phyloP scores from a whole-genome alignment of 768 basidiomycete genomes.

The Dictyophora rubrovolvata region DNA sequence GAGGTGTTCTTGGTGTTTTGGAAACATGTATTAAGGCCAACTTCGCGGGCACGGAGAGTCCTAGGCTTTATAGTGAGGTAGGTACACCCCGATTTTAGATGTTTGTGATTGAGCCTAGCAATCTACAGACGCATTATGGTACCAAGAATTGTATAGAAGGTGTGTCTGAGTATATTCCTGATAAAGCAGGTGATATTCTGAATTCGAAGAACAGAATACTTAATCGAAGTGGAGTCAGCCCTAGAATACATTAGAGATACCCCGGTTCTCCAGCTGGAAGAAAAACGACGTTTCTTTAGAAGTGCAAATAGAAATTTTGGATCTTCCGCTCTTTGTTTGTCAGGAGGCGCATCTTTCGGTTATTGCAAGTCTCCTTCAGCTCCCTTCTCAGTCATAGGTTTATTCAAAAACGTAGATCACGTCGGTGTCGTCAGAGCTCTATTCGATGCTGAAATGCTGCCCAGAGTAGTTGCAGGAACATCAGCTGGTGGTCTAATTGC shows the following conservation, averaged over 20 bases:
- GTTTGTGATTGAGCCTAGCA: constrained; percentile 10
- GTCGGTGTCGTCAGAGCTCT: constrained; percentile 90
- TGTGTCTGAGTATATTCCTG: constrained; percentile 22
- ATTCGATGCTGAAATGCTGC: constrained; percentile 74
- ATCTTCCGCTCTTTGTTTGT: constrained; percentile 83
- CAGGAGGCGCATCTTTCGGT: constrained; percentile 92
- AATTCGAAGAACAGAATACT: constrained; percentile 45
- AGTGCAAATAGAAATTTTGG: constrained; percentile 84
- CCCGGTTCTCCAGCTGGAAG: constrained; percentile 64
- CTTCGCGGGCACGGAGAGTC: constrained; percentile 87
- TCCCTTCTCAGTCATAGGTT: neutral
- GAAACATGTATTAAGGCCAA: constrained; percentile 86
- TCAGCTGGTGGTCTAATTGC: constrained; percentile 82
- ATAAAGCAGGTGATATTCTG: constrained; percentile 5
- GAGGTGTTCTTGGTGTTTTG: constrained; percentile 80
- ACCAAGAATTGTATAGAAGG: constrained; percentile 88
- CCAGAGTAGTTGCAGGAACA: constrained; percentile 90
- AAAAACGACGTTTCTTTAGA: constrained; percentile 89
- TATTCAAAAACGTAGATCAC: constrained; percentile 43
- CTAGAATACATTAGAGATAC: constrained; percentile 70
- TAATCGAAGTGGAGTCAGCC: constrained; percentile 66
- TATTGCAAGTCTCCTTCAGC: constrained; percentile 55
- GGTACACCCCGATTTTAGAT: constrained; percentile 1
- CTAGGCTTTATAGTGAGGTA: constrained; percentile 81
- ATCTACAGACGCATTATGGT: constrained; percentile 74